Percentiles rank a stretch among this genome's conserved stretches.
Evolutionary conservation across 805 yeast species (phyloP).

Genomic region (Zygosaccharomyces gambellarensis): DNA sequence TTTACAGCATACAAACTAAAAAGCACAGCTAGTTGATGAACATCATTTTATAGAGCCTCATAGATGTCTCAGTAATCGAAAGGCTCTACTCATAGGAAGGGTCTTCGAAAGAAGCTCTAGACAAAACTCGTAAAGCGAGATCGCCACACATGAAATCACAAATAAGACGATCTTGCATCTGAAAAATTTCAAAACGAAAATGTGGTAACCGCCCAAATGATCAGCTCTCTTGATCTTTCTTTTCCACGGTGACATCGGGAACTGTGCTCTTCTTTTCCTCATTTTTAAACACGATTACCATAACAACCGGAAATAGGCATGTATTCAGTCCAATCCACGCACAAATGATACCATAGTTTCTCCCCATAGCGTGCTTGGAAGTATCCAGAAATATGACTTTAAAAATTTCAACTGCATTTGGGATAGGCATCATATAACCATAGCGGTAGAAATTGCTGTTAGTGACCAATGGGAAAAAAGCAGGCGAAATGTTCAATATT

Average conservation of each 20-base stretch:
- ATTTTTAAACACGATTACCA: conserved; percentile 39
- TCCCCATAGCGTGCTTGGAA: conserved; percentile 53
- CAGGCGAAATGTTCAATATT: conserved; percentile 60
- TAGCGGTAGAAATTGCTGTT: conserved; percentile 53
- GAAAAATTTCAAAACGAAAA: too few relatives aligned
- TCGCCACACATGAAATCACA: background rate
- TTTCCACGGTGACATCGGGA: background rate
- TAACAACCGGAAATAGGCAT: conserved; percentile 40
- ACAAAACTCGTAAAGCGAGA: background rate
- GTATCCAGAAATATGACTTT: conserved; percentile 56
- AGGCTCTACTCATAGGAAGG: too few relatives aligned
- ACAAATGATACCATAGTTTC: conserved; percentile 53
- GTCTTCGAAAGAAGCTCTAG: background rate
- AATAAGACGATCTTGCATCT: background rate
- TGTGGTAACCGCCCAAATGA: too few relatives aligned
- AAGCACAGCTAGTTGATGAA: too few relatives aligned
- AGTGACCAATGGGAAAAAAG: conserved; percentile 61
- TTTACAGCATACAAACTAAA: too few relatives aligned
- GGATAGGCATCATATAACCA: conserved; percentile 67
- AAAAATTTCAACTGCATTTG: conserved; percentile 57
- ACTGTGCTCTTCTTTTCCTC: conserved; percentile 31
- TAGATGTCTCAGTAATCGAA: too few relatives aligned
- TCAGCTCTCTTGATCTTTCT: background rate
- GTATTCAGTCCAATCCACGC: conserved; percentile 58
- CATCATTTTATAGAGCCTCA: too few relatives aligned